These are phyloP conservation scores for Acacia concinna DNA, from an alignment of 331 rosid species.

Conservation along the genomic window DNA sequence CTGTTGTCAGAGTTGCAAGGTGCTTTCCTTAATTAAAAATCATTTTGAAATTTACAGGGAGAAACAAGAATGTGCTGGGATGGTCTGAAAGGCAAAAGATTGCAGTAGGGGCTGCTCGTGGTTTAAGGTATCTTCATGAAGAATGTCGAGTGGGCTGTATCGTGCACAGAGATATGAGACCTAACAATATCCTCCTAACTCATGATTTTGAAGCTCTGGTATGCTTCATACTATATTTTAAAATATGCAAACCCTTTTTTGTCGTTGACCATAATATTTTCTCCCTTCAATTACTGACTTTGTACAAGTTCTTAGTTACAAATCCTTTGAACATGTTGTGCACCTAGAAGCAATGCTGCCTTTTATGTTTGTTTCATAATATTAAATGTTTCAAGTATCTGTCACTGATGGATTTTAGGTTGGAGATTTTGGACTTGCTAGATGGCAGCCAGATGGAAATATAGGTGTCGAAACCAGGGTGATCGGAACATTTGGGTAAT, in stretches of 20 bases:
- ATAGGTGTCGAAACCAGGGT: slow-evolving; percentile 92
- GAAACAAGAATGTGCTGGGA: slow-evolving; percentile 48
- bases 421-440: slow-evolving; percentile 98
- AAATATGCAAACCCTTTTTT: neutral
- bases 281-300: neutral
- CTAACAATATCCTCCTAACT: slow-evolving; percentile 94
- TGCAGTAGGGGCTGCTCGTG: slow-evolving; percentile 97
- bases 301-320: neutral
- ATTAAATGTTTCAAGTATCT: slow-evolving; percentile 25
- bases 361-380: slow-evolving; percentile 12
- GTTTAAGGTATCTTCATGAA: slow-evolving; percentile 97
- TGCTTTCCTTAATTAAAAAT: neutral
- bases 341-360: neutral
- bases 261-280: slow-evolving; percentile 17
- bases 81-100: slow-evolving; percentile 88
- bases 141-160: slow-evolving; percentile 99
- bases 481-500: slow-evolving; percentile 91
- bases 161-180: slow-evolving; percentile 95
- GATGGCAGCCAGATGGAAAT: slow-evolving; percentile 98
- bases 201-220: slow-evolving; percentile 98
- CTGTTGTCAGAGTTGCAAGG: neutral
- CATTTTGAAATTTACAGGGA: slow-evolving; percentile 54
- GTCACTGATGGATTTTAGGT: slow-evolving; percentile 54
- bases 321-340: neutral
- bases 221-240: slow-evolving; percentile 33